Base-by-base conservation (phyloP, 202 grass and related monocot genomes). In the Panicum virgatum region DNA sequence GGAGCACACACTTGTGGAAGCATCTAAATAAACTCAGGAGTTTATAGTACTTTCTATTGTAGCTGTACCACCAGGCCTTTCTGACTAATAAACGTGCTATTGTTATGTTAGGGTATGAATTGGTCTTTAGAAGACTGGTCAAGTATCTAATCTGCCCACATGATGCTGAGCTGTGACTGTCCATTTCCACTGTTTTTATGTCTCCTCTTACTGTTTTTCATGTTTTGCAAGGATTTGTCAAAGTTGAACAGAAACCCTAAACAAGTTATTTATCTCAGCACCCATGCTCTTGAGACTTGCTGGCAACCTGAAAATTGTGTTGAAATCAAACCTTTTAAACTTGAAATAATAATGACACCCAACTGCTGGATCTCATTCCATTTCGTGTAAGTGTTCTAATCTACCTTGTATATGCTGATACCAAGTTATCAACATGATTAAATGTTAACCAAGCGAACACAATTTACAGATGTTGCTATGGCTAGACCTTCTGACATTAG, bases 301-400 rank as follows among this genome's bases (percentile, higher is more conserved):
- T 76, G 93, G 71, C 90, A 98, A 40, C 89, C 81, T 74, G 92
- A 89, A 37, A 98, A 96, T 78, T 89, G 79, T 78, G 83, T 98
- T 63, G 10, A 66, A 12, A 40, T 96, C 42, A 96, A 90, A 62
- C 92, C 96, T 63, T 96, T 87, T 85, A 98, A 90, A 84, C 86
- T 98, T 72, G 96, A 87, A 84, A 73, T 78, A 84, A 73, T 78
- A 63, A 85, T 26, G 92, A 98, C 61, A 92, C 96, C 38, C 82
- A 85, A 67, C 89, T 98, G 62, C 65, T 98, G 82, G 96, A 98
- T 93, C 87, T 98, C 75, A 89, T 98, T 91, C 96, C 96, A n/a
- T 98, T 98, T 91, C 92, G 85, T 98, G 96, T 95, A 88, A 84
- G 81, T 77, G 20, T 79, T 83, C 60, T 42, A 77, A 79, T 27